Base-by-base conservation (phyloP, 2,329 filamentous ascomycete species). In the Neocucurbitaria cava region DNA sequence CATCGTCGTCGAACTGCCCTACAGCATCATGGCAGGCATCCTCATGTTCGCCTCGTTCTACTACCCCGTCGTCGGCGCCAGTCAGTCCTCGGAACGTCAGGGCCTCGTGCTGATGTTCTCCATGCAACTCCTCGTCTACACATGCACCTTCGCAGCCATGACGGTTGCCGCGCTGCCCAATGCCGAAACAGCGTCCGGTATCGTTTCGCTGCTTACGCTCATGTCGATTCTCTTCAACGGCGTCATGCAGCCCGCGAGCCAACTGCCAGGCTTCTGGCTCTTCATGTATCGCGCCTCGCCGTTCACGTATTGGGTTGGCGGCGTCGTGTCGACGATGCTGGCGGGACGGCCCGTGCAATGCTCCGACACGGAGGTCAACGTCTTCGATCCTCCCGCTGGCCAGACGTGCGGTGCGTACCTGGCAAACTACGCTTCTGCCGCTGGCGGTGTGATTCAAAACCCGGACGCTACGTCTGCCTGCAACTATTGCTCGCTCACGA, bases 271-370 rank as follows among this genome's bases (percentile, higher is more conserved):
- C 0, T 92, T 92, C 78, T 92, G 89, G 89, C 85, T 86, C 56
- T 91, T 90, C 77, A 91, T 91, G 89, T 89, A 91, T 73, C 82
- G 85, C 23, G 79, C 86, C 10, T 86, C 83, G 0, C 87, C 87
- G 0, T 87, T 90, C 54, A 89, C 86, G 0, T 91, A 90, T 73
- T 85, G 82, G 80, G 66, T 81, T 18, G 66, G 58, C 17, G 76
- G 76, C 9, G 73, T 80, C 33, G 71, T 77, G 2, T 62, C 71
- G 5, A 74, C 77, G 0, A 73, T 76, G 67, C 68, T 87, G 0
- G 73, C 77, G 2, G 73, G 66, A 0, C 79, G 78, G 1, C 59
- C 72, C 8, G 83, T 88, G 36, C 75, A 70, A 20, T 88, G 82
- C 58, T 68, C 74, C 11, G 39, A 54, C 62, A 65, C 54, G 3